phyloP scores from a whole-genome alignment of 768 basidiomycete species.

The Boletus reticuloceps region DNA sequence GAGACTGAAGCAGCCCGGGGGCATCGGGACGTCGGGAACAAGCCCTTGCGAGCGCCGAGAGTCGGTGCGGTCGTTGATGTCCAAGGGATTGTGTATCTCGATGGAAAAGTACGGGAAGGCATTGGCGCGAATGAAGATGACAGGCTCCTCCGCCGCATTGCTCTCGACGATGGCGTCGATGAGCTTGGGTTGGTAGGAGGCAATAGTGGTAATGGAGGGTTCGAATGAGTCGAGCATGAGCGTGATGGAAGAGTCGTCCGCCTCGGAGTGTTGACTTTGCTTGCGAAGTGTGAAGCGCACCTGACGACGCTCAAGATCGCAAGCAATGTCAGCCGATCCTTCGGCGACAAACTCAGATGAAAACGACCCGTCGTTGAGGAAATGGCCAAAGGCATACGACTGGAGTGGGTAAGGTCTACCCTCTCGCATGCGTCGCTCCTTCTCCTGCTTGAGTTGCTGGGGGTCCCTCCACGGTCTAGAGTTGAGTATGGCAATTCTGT shows the following conservation, averaged over 20 bases:
- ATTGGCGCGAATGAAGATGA: conserved; percentile 33
- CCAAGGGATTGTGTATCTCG: background rate
- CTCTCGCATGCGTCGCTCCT: conserved; percentile 19
- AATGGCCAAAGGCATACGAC: conserved; percentile 35
- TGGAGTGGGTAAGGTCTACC: conserved; percentile 23
- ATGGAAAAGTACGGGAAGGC: conserved; percentile 31
- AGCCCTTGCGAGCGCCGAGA: conserved; percentile 27
- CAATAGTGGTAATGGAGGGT: conserved; percentile 3
- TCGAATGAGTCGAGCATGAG: background rate
- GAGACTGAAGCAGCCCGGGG: conserved; percentile 30
- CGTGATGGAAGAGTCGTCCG: background rate
- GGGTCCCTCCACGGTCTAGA: conserved; percentile 33
- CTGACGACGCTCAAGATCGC: conserved; percentile 33
- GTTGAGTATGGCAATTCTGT: conserved; percentile 22
- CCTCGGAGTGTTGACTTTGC: conserved; percentile 16
- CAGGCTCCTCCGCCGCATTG: conserved; percentile 4
- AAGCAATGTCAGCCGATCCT: conserved; percentile 33
- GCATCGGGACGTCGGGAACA: conserved; percentile 20
- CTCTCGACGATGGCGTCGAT: conserved; percentile 24
- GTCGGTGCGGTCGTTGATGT: background rate
- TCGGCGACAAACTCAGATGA: conserved; percentile 28
- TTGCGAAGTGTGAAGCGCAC: conserved; percentile 32
- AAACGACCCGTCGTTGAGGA: conserved; percentile 34
- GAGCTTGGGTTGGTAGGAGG: conserved; percentile 18
- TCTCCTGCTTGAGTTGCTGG: conserved; percentile 18